Conservation (phyloP, 73 alveolate genomes). For the Uronychia binucleata region DNA sequence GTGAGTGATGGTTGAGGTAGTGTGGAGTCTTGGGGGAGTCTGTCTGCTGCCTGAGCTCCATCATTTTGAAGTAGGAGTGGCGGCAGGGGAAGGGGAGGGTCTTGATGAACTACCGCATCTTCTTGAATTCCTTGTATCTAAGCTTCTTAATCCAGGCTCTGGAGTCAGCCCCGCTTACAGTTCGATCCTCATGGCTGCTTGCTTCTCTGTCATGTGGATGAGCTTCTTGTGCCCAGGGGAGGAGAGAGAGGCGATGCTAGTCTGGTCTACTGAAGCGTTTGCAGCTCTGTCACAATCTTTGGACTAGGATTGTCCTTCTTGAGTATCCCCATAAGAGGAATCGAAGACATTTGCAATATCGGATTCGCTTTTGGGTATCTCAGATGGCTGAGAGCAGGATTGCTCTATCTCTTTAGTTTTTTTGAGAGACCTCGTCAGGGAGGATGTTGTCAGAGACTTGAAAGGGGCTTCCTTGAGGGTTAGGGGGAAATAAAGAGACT, state of each 20-base stretch:
- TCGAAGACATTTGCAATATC: background rate
- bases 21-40: background rate
- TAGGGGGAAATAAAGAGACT: background rate
- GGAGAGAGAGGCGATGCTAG: background rate
- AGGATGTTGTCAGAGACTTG: background rate
- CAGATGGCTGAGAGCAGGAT: no score
- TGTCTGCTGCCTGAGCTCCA: background rate
- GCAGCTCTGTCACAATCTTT: background rate
- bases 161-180: background rate
- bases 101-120: background rate
- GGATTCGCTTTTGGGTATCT: background rate
- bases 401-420: background rate
- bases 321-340: background rate
- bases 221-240: background rate
- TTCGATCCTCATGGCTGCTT: background rate
- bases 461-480: background rate
- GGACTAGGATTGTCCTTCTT: no score
- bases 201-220: background rate
- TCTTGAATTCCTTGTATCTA: background rate
- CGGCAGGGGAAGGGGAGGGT: background rate
- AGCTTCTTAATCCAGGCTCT: background rate
- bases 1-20: slow-evolving; percentile 3
- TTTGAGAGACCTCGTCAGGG: background rate
- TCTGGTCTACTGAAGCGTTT: background rate
- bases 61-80: background rate